These are phyloP conservation scores for Paratinospora sagittata DNA, from an alignment of 164 flowering plant species.

Conservation along the genomic window DNA sequence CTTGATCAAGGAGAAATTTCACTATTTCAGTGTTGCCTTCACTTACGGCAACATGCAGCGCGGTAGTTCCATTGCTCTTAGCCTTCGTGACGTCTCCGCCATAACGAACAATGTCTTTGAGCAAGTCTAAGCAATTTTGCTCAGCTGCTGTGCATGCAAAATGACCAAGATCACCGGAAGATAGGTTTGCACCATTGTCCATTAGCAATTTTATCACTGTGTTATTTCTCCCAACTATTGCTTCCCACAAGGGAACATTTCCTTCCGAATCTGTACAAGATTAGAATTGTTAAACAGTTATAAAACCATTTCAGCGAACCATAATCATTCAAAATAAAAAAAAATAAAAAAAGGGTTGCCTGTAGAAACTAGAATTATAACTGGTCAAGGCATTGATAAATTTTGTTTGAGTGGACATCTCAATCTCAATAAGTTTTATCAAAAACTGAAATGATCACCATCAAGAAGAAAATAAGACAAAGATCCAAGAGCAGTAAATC, in stretches of 20 bases:
- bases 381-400: no score
- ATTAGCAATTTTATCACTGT: conserved; percentile 34
- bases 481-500: not conserved
- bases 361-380: no score
- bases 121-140: conserved; percentile 49
- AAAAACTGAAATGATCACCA: not conserved
- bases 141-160: conserved; percentile 74
- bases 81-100: conserved; percentile 57
- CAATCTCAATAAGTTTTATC: not conserved
- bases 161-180: conserved; percentile 49
- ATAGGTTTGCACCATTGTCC: conserved; percentile 50
- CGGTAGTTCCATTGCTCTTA: conserved; percentile 50
- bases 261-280: conserved; percentile 62
- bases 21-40: conserved; percentile 66
- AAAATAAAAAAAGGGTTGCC: no score
- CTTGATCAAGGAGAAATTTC: conserved; percentile 46
- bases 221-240: conserved; percentile 51
- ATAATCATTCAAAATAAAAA: not conserved
- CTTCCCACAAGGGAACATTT: conserved; percentile 78
- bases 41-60: conserved; percentile 76
- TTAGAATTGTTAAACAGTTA: not conserved
- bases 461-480: not conserved
- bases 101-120: conserved; percentile 35
- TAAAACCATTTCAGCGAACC: not conserved
- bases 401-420: not conserved